Base-by-base conservation (phyloP, 1,139 yeast species). In the Fermentozyma sake region DNA sequence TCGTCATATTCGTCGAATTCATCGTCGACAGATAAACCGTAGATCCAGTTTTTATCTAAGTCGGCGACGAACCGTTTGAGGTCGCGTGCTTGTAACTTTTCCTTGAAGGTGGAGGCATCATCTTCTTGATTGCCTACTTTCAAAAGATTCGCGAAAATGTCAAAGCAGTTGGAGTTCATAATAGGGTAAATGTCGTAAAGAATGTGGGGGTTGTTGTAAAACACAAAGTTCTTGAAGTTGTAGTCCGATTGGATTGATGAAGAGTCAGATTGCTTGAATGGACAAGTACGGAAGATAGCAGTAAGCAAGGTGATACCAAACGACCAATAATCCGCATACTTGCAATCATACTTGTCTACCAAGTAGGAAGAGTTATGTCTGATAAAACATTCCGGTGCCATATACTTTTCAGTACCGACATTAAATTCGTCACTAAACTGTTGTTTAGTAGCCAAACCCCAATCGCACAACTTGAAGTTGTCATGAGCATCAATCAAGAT, bases 361-460 rank as follows among this genome's bases (percentile, higher is more conserved):
- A 42, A 37, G 14, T 18, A 15, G 16, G 42, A 33, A 13, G 39
- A 39, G 14, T 27, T 31, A 13, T 14, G 12, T n/a, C 23, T 17
- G 17, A 38, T 27, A 26, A 51, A 56, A 34, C 55, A 61, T 39
- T 72, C 79, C 1, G 79, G 79, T 0, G 79, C 74, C 76, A 72
- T 71, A 42, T 71, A 72, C 44, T 69, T 70, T 39, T 72, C 77
- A 6, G 77, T 70, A 20, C 79, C 79, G 23, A 72, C 72, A 38
- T 67, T 62, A 43, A 67, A 70, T 34, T 71, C 76, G 20, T 48
- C 39, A 37, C 58, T 64, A 26, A 46, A 43, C 23, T 60, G 38
- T 12, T 40, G 38, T 27, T 50, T 50, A 2, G 77, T 69, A 16
- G 76, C 62, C 34, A 72, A 58, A 4, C 79, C 79, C 77, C 77